These are phyloP conservation scores for Ustilago curta DNA, from an alignment of 1,284 basidiomycete genomes.

Conservation along the genomic window DNA sequence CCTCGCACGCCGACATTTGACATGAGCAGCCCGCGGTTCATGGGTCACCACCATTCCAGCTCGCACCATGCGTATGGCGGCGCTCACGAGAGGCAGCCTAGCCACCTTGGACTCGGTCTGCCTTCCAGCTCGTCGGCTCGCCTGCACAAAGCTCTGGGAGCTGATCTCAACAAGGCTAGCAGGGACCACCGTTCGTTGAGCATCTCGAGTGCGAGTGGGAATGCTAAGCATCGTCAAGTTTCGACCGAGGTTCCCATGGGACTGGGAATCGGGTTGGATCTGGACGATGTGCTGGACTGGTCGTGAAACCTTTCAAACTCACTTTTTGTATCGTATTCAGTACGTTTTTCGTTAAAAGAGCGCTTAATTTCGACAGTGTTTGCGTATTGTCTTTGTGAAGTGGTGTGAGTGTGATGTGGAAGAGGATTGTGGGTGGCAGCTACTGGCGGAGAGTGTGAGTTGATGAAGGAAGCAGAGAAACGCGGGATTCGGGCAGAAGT, in stretches of 20 bases:
- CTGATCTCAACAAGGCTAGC: constrained; percentile 10
- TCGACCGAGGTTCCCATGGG: constrained; percentile 48
- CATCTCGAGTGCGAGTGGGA: constrained; percentile 25
- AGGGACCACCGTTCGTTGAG: constrained; percentile 24
- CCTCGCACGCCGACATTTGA: constrained; percentile 56
- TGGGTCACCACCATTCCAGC: constrained; percentile 7
- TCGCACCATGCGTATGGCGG: constrained; percentile 21
- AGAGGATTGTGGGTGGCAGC: no score
- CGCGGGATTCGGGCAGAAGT: constrained; percentile 32
- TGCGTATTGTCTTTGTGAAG: no score
- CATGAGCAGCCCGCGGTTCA: constrained; percentile 44
- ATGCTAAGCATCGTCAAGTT: constrained; percentile 39
- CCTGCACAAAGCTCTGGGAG: constrained; percentile 33
- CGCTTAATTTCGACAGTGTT: no score
- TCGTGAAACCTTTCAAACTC: constrained; percentile 7
- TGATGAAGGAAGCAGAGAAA: no score
- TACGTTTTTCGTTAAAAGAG: neutral
- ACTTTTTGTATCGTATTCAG: neutral
- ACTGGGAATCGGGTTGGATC: constrained; percentile 46
- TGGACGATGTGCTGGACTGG: constrained; percentile 55
- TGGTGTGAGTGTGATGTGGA: no score
- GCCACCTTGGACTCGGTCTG: constrained; percentile 44
- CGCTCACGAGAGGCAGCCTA: constrained; percentile 34
- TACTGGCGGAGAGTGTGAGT: neutral
- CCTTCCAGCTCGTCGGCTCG: constrained; percentile 31